phyloP scores from a whole-genome alignment of 352 stramenopile species.

The Phytophthora parvispora region DNA sequence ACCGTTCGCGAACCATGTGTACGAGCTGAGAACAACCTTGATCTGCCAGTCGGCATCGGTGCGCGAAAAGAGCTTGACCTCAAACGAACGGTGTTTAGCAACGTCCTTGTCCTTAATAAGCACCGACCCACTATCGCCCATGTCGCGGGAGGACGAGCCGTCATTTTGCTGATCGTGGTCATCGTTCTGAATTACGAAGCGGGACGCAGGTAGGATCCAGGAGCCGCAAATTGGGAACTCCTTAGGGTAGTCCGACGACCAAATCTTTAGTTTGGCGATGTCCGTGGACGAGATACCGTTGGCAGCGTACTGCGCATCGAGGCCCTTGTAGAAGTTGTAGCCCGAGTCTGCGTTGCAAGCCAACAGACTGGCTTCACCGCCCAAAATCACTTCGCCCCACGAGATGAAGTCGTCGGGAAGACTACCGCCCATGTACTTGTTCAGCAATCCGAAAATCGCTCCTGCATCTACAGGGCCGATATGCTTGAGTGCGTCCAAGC shows the following conservation, averaged over 20 bases:
- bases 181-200: slow-evolving; percentile 83
- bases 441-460: slow-evolving; percentile 62
- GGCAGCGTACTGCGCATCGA: slow-evolving; percentile 54
- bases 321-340: slow-evolving; percentile 74
- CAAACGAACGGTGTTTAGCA: slow-evolving; percentile 61
- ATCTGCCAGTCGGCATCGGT: slow-evolving; percentile 70
- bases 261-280: slow-evolving; percentile 83
- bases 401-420: slow-evolving; percentile 68
- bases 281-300: slow-evolving; percentile 61
- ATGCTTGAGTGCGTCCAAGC: slow-evolving; percentile 76
- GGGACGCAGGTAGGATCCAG: slow-evolving; percentile 69
- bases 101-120: slow-evolving; percentile 68
- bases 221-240: slow-evolving; percentile 61
- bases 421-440: slow-evolving; percentile 66
- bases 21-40: slow-evolving; percentile 77
- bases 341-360: slow-evolving; percentile 62
- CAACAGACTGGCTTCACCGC: slow-evolving; percentile 48
- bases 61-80: slow-evolving; percentile 65
- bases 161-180: slow-evolving; percentile 77
- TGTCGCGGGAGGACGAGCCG: slow-evolving; percentile 60
- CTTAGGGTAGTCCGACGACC: slow-evolving; percentile 78
- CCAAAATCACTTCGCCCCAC: slow-evolving; percentile 65
- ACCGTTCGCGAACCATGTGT: slow-evolving; percentile 64
- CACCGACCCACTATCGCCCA: slow-evolving; percentile 64
- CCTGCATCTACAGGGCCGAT: slow-evolving; percentile 61